phyloP scores from a whole-genome alignment of 495 filamentous ascomycete species.

The Annulohypoxylon moriforme region DNA sequence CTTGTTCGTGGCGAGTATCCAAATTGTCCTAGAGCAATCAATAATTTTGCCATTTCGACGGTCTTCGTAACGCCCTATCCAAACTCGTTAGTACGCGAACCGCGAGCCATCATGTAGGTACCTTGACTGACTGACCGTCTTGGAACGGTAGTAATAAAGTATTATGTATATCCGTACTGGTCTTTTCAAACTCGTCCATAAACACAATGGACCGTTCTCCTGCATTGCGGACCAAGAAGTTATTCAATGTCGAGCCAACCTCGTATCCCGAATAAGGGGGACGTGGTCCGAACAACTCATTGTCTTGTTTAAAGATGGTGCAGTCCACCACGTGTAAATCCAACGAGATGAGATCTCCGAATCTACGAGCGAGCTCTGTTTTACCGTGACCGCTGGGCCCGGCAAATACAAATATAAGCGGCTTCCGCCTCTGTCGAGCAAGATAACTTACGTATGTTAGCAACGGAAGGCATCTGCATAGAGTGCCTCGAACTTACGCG shows the following conservation, averaged over 20 bases:
- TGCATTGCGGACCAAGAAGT: constrained; percentile 58
- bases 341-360: constrained; percentile 58
- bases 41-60: constrained; percentile 53
- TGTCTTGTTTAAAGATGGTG: constrained; percentile 52
- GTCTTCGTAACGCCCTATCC: constrained; percentile 54
- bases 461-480: constrained; percentile 34
- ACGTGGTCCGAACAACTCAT: constrained; percentile 61
- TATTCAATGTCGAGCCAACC: constrained; percentile 61
- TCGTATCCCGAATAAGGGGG: constrained; percentile 52
- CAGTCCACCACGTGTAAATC: constrained; percentile 59
- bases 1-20: constrained; percentile 67
- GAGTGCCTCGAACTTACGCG: constrained; percentile 5
- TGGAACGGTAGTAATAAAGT: constrained; percentile 61
- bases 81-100: constrained; percentile 5
- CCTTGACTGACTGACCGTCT: constrained; percentile 45
- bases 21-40: constrained; percentile 65
- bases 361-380: constrained; percentile 60
- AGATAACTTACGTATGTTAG: constrained; percentile 45
- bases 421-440: constrained; percentile 48
- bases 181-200: constrained; percentile 71
- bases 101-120: not conserved
- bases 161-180: constrained; percentile 55
- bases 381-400: constrained; percentile 67
- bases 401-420: constrained; percentile 58
- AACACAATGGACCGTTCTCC: constrained; percentile 61